Conservation (phyloP, 768 basidiomycete species). For the Epithele typhae region DNA sequence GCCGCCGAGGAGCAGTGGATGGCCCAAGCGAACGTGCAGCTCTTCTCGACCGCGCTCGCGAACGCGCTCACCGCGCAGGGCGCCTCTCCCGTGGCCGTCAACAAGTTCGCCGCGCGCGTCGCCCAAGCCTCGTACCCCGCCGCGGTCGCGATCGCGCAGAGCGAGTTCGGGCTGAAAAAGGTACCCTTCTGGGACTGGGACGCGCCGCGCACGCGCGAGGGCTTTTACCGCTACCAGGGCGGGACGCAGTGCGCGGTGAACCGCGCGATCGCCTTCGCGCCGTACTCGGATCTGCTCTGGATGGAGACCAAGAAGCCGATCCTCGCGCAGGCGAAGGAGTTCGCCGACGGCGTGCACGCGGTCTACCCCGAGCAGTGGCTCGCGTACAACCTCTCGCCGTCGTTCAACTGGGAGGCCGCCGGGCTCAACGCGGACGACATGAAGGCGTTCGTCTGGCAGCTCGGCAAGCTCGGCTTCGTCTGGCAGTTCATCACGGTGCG, state of each 20-base stretch:
- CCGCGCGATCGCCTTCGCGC: slow-evolving; percentile 89
- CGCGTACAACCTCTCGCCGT: slow-evolving; percentile 92
- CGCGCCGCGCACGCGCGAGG: slow-evolving; percentile 88
- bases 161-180: slow-evolving; percentile 66
- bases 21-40: slow-evolving; percentile 66
- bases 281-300: slow-evolving; percentile 89
- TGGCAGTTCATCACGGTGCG: slow-evolving; percentile 99
- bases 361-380: slow-evolving; percentile 90
- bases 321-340: slow-evolving; percentile 85
- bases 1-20: slow-evolving; percentile 89
- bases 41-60: slow-evolving; percentile 72
- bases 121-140: slow-evolving; percentile 64
- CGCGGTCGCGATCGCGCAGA: slow-evolving; percentile 72
- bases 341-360: slow-evolving; percentile 82
- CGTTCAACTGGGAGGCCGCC: slow-evolving; percentile 93
- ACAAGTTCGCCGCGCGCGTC: slow-evolving; percentile 60
- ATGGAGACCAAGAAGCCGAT: slow-evolving; percentile 98
- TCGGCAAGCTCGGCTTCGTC: slow-evolving; percentile 93
- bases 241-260: slow-evolving; percentile 93
- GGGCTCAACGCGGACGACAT: slow-evolving; percentile 83
- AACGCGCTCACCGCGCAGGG: slow-evolving; percentile 57
- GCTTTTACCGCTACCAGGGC: slow-evolving; percentile 96
- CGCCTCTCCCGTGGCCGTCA: slow-evolving; percentile 44
- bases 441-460: slow-evolving; percentile 86
- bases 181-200: slow-evolving; percentile 96